phyloP scores from a whole-genome alignment of 1,139 yeast species.

The Suhomyces chickasaworum region DNA sequence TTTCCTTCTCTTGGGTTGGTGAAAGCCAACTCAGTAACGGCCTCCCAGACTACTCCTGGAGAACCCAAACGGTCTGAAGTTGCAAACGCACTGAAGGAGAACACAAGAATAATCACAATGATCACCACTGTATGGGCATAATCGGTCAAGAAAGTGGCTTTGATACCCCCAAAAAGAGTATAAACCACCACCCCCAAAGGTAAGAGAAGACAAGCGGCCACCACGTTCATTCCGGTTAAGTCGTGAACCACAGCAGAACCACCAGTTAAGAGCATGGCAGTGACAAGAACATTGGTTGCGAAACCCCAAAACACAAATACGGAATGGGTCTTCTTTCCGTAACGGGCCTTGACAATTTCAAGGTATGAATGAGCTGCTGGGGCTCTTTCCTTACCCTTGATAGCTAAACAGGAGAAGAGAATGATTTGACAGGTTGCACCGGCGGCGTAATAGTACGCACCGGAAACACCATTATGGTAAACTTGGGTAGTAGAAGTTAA shows the following conservation, averaged over 20 bases:
- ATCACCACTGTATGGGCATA: constrained; percentile 73
- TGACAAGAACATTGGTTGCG: constrained; percentile 83
- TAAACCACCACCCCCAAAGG: constrained; percentile 84
- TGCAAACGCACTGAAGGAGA: constrained; percentile 67
- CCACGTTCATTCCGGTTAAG: constrained; percentile 80
- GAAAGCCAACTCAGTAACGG: constrained; percentile 57
- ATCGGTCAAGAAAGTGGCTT: constrained; percentile 88
- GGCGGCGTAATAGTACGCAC: constrained; percentile 73
- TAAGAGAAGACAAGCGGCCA: constrained; percentile 77
- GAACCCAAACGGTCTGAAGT: constrained; percentile 67
- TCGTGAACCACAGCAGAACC: constrained; percentile 79
- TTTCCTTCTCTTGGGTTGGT: constrained; percentile 70
- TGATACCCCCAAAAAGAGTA: constrained; percentile 86
- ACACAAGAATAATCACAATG: constrained; percentile 59
- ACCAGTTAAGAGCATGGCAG: constrained; percentile 85
- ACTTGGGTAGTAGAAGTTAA: constrained; percentile 78
- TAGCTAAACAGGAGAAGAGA: constrained; percentile 71
- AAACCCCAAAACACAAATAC: constrained; percentile 76
- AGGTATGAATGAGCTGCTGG: constrained; percentile 78
- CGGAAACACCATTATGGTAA: constrained; percentile 74
- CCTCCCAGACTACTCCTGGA: constrained; percentile 77
- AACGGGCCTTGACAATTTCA: constrained; percentile 67
- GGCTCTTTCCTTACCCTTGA: constrained; percentile 70
- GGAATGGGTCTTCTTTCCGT: constrained; percentile 68
- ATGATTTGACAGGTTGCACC: constrained; percentile 79